Base-by-base conservation (phyloP, 2,329 filamentous ascomycete genomes). In the Colletotrichum cordylinicola region DNA sequence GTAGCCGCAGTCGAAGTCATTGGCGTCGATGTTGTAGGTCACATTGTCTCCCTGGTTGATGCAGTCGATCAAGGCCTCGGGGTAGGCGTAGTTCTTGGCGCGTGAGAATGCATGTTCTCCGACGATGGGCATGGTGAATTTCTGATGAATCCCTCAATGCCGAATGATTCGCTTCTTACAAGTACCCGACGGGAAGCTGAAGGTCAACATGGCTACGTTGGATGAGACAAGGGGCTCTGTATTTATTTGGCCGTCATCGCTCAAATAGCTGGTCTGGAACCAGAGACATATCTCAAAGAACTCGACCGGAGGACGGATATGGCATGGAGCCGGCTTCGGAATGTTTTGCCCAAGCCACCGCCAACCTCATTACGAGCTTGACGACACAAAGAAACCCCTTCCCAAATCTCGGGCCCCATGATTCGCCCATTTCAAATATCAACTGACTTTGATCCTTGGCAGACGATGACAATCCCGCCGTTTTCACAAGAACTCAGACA, bases 261-360 rank as follows among this genome's bases (percentile, higher is more conserved):
- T 3, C 6, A 8, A 21, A 7, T 12, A 52, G 43, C 43, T 52
- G n/a, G 10, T 21, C 43, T n/a, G n/a, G 29, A 21, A 9, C n/a
- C 58, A 37, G 58, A 29, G 29, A 6, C n/a, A 12, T 13, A 15
- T 29, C n/a, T 15, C 5, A 67, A 72, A 31, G 31, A 48, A 27
- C 8, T 18, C 16, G 8, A 29, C n/a, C 2, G 16, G 13, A n/a
- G 4, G 3, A 15, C 33, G 10, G 62, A 43, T 37, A 6, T 64
- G 24, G 15, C 31, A 39, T 18, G 8, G 65, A 18, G 65, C 70
- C 70, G 70, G 27, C 66, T 73, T 39, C 70, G 70, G 56, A 69
- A 43, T 24, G 33, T 21, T 56, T 39, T 5, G 35, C 18, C 33
- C 64, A 73, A 69, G 65, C 70, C 70, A 73, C 56, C n/a, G 37